Evolutionary conservation across 2,329 filamentous ascomycete genomes (phyloP).

Genomic region (Trichoderma sp.): DNA sequence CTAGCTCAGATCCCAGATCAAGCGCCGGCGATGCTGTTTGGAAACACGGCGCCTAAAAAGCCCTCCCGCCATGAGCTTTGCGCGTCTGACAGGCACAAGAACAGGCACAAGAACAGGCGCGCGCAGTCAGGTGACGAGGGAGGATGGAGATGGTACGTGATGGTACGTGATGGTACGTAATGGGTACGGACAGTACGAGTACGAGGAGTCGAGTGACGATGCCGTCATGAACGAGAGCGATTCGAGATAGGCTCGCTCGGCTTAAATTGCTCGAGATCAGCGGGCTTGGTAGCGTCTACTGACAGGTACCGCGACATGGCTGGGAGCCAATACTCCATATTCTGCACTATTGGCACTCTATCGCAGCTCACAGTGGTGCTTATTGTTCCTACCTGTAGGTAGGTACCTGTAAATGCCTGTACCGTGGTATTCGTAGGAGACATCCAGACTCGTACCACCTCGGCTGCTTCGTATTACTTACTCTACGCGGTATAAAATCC

Average conservation of each 20-base stretch:
- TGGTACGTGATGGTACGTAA: neutral
- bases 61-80: neutral
- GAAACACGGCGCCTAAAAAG: neutral
- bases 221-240: neutral
- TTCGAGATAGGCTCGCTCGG: neutral
- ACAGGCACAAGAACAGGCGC: conserved; percentile 17
- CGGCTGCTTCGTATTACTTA: neutral
- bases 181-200: neutral
- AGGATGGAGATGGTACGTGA: neutral
- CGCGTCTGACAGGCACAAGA: conserved; percentile 11
- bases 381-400: too few relatives aligned
- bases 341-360: neutral
- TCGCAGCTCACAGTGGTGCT: too few relatives aligned
- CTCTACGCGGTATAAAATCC: too few relatives aligned
- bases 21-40: neutral
- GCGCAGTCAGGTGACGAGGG: conserved; percentile 30
- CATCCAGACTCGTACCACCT: too few relatives aligned
- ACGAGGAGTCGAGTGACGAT: neutral
- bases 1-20: neutral
- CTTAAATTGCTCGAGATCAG: neutral
- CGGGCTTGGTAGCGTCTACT: neutral
- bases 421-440: too few relatives aligned
- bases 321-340: neutral
- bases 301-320: neutral
- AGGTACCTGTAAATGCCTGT: neutral